Evolutionary conservation across 2,329 filamentous ascomycete genomes (phyloP), one percentile per base, ranked within the genome.

Genomic region (Aspergillus neoniger): DNA sequence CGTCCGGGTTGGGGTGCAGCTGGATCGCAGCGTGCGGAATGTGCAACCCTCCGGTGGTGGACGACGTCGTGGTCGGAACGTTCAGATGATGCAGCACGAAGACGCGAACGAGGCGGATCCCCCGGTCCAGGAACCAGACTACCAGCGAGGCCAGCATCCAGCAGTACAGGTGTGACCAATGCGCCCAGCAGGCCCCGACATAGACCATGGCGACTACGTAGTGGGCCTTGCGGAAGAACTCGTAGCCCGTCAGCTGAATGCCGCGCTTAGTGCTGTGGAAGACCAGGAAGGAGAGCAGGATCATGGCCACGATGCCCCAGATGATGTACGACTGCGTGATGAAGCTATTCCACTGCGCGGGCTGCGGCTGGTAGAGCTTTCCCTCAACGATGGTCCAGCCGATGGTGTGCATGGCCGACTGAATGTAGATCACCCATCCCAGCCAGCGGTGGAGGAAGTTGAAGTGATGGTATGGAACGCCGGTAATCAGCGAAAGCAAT

Each of bases 401-500:
- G 25, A 92, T 82, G 1, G 89, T 91, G 71, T 93, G 90, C 1
- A 92, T 74, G 9, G 81, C 76, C 2, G 85, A 83, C 70, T 92
- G 90, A 0, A 85, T 71, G 57, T 91, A 84, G 64, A 93, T 91
- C 68, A 92, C 81, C 63, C 89, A 88, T 6, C 90, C 90, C 0
- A 88, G 78, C 90, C 90, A 92, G 32, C 89, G 86, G 72, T 92
- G 90, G 19, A 92, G 77, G 70, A 92, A 92, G 74, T 90, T 88
- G 81, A 92, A 91, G 68, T 84, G 86, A 66, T 92, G 89, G 69
- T 91, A 91, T 0, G 90, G 89, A 0, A 92, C 80, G 1, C 90
- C 90, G 0, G 89, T 92, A 52, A 91, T 73, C 14, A 90, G 72
- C 0, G 86, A 89, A 4, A 92, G 81, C 2, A 92, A 78, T 0